A percentile compares a stretch with the other conserved stretches of the same genome.
phyloP scores from a whole-genome alignment of 2,329 filamentous ascomycete genomes.

The Clonostachys rhizophaga region DNA sequence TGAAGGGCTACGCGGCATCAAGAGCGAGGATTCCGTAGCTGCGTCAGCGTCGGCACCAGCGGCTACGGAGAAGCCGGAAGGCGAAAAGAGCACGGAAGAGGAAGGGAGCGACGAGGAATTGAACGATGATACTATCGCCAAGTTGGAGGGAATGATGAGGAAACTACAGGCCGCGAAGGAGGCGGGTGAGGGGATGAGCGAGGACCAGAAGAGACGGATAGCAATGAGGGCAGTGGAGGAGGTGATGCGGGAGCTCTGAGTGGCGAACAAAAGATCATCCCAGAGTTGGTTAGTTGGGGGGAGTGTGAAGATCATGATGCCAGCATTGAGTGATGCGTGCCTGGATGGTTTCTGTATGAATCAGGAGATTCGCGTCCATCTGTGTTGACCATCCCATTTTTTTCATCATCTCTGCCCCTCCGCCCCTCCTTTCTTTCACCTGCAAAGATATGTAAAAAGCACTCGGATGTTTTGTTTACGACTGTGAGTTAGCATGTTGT shows the following conservation, averaged over 20 bases:
- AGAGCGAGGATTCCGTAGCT: neutral
- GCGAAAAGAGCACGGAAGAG: constrained; percentile 1
- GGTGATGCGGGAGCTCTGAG: constrained; percentile 55
- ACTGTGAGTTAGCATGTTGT: too few species aligned
- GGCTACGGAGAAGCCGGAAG: constrained; percentile 1
- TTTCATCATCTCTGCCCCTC: too few species aligned
- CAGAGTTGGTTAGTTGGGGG: too few species aligned
- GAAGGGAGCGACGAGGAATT: constrained; percentile 23
- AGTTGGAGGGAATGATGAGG: constrained; percentile 59
- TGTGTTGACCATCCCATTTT: too few species aligned
- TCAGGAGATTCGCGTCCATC: too few species aligned
- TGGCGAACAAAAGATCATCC: too few species aligned
- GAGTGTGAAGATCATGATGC: too few species aligned
- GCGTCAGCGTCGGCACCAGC: neutral
- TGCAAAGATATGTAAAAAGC: too few species aligned
- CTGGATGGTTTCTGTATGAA: too few species aligned
- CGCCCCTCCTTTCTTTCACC: too few species aligned
- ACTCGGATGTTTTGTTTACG: too few species aligned
- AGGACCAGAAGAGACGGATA: constrained; percentile 55
- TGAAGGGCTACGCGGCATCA: neutral
- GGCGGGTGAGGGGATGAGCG: constrained; percentile 52
- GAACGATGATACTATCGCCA: constrained; percentile 47
- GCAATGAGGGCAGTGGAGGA: constrained; percentile 58
- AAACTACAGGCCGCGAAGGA: constrained; percentile 59
- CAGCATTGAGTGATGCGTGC: too few species aligned